Evolutionary conservation across 768 basidiomycete species (phyloP).

Genomic region (Steccherinum ochraceum): DNA sequence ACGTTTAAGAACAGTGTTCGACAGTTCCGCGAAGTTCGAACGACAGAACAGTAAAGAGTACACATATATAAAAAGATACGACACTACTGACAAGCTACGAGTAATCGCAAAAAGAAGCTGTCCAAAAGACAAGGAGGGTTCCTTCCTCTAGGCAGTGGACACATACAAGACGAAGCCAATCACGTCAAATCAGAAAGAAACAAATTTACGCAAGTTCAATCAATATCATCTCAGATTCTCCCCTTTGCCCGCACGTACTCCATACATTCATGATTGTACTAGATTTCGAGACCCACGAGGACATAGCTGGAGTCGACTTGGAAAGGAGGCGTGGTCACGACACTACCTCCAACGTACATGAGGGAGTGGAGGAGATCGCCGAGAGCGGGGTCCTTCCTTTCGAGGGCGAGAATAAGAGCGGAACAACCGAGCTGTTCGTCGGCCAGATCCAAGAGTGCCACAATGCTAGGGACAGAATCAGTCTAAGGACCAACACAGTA

Average conservation of each 20-base stretch:
- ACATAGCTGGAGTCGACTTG: slow-evolving; percentile 71
- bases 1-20: too few relatives aligned
- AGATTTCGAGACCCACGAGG: slow-evolving; percentile 83
- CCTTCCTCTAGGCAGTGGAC: neutral
- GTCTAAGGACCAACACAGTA: slow-evolving; percentile 3
- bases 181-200: neutral
- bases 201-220: neutral
- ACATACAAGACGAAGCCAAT: too few relatives aligned
- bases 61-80: neutral
- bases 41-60: too few relatives aligned
- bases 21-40: too few relatives aligned
- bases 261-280: slow-evolving; percentile 9
- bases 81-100: too few relatives aligned
- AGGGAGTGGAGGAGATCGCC: slow-evolving; percentile 78
- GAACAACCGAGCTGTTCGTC: slow-evolving; percentile 77
- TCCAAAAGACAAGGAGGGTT: neutral
- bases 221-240: neutral
- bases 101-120: neutral
- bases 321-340: slow-evolving; percentile 78
- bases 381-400: slow-evolving; percentile 64
- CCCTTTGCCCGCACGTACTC: neutral
- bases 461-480: slow-evolving; percentile 48
- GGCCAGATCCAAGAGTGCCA: slow-evolving; percentile 81
- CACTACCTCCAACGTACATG: slow-evolving; percentile 87
- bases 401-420: slow-evolving; percentile 74